Evolutionary conservation across 306 rosid species (phyloP), one percentile per base, ranked within the genome.

Genomic region (Mucuna pruriens): DNA sequence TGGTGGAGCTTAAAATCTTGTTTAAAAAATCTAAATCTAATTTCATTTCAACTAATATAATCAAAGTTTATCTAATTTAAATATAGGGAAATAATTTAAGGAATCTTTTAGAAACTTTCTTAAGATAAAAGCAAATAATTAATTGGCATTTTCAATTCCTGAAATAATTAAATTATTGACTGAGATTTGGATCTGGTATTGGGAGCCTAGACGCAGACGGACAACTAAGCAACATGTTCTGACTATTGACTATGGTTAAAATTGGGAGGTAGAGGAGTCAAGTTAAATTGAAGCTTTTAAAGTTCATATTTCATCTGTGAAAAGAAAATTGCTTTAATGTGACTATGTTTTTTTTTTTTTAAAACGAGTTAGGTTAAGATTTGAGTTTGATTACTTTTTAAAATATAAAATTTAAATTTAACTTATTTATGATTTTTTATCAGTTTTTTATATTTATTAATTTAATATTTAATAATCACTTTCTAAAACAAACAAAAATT

Each of bases 111-210:
- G 51, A 68, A 51, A 22, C 9, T n/a, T 34, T 19, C 67, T n/a
- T 60, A 4, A 9, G 20, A 17, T 6, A 31, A 75, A 75, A 38
- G 60, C 31, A 61, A 77, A 13, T 60, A 71, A 63, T 77, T 78
- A 78, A 54, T 78, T 45, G 77, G 74, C 61, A 66, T 58, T 66
- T 84, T 73, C 64, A 74, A 84, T 46, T 46, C 33, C 0, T 4
- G 12, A 34, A 64, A 33, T 64, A 34, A 16, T 10, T 20, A 49
- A 57, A 45, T 82, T 57, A 33, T 78, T 75, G 61, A 84, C 49
- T 55, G 26, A 22, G 87, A 79, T 84, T 84, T 84, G 84, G 82
- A 84, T 84, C 81, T 67, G 62, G 46, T 54, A 54, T 22, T 55
- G 61, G 23, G 23, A 71, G 60, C 22, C 23, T 64, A 73, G n/a